Percentiles rank a stretch among this genome's conserved stretches.
Conservation (phyloP, 441 rosid species). For the Erysimum cheiri region DNA sequence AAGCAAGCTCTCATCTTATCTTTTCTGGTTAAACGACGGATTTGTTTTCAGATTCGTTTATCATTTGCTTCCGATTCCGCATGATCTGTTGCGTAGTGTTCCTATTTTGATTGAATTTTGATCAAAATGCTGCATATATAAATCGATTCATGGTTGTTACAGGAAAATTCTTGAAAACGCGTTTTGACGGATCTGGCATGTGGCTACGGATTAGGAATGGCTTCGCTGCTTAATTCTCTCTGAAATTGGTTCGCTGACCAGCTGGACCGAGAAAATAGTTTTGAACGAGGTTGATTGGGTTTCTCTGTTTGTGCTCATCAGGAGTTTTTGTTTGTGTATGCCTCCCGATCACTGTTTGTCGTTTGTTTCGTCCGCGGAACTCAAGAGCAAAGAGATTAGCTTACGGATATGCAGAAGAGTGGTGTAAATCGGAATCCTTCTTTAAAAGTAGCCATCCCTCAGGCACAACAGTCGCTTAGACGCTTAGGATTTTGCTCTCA, state of each 20-base stretch:
- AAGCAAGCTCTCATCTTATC: constrained; percentile 20
- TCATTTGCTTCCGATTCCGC: constrained; percentile 21
- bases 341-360: constrained; percentile 37
- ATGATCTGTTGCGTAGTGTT: constrained; percentile 30
- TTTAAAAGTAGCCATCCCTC: constrained; percentile 43
- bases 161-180: constrained; percentile 16
- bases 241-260: constrained; percentile 36
- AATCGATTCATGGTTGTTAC: constrained; percentile 20
- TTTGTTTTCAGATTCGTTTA: constrained; percentile 29
- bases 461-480: constrained; percentile 70
- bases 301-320: constrained; percentile 18
- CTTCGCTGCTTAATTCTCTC: constrained; percentile 5
- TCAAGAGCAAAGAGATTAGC: constrained; percentile 30
- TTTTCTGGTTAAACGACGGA: background rate
- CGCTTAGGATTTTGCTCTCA: constrained; percentile 91
- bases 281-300: background rate
- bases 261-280: constrained; percentile 14
- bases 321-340: constrained; percentile 42
- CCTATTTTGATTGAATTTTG: constrained; percentile 3
- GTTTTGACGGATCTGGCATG: constrained; percentile 37
- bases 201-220: constrained; percentile 19
- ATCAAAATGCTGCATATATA: constrained; percentile 32
- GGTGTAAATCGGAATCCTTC: constrained; percentile 50
- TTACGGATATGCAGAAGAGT: constrained; percentile 61
- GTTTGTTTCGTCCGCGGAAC: constrained; percentile 37